Conservation (phyloP, 148 eudicot genomes). For the Camellia japonica region DNA sequence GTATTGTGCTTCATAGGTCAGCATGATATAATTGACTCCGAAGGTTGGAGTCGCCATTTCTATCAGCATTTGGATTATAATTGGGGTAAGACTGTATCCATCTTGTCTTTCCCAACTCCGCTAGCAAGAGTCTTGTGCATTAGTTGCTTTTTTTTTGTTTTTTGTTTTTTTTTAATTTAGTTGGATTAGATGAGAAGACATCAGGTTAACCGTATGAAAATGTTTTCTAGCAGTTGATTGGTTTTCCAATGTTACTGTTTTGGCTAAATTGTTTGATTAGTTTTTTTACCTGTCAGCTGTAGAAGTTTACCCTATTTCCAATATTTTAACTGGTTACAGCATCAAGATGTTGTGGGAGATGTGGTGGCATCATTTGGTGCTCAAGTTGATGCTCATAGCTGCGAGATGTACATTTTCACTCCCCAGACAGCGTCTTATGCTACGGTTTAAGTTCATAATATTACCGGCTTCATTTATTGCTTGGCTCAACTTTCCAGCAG, state of each 20-base stretch:
- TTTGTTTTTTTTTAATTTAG: no score
- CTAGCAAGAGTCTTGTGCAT: no score
- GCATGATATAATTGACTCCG: neutral
- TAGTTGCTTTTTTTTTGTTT: no score
- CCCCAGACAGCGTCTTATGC: conserved; percentile 33
- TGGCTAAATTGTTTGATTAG: neutral
- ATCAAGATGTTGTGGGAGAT: conserved; percentile 43
- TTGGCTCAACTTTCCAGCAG: conserved; percentile 10
- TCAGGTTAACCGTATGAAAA: neutral
- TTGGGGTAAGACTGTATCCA: no score
- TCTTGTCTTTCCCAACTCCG: no score
- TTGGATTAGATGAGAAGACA: neutral
- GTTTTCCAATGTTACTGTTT: neutral
- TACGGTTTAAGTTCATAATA: conserved; percentile 20
- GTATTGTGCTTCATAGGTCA: no score
- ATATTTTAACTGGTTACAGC: conserved; percentile 42
- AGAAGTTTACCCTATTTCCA: no score
- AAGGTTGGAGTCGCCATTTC: neutral
- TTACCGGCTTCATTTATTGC: neutral
- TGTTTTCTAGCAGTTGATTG: neutral
- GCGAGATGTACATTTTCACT: conserved; percentile 77
- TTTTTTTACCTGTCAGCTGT: neutral
- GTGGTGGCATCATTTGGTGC: conserved; percentile 57
- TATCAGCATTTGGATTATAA: neutral
- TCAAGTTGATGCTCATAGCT: conserved; percentile 62